Evolutionary conservation across 2,329 filamentous ascomycete species (phyloP).

Genomic region (Xylogone sp.): DNA sequence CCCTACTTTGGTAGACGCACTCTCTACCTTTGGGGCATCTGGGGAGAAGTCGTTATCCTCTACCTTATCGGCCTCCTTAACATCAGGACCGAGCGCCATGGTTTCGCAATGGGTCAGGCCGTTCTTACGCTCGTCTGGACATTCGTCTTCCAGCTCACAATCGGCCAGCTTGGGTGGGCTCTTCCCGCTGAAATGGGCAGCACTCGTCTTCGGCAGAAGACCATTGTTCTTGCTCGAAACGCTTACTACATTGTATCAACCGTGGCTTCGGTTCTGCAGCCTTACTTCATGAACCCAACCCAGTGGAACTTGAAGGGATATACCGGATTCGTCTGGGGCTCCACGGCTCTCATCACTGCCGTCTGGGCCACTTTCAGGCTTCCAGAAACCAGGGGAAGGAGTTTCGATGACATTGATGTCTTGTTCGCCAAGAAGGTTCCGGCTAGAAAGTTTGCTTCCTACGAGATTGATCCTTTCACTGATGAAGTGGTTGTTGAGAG

Average conservation of each 20-base stretch:
- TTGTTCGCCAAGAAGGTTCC: conserved; percentile 33
- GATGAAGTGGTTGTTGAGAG: background rate
- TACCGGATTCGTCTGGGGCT: conserved; percentile 43
- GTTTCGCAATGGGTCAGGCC: conserved; percentile 35
- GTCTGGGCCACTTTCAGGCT: conserved; percentile 47
- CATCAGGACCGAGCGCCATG: conserved; percentile 30
- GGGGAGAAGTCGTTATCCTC: conserved; percentile 34
- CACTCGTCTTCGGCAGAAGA: conserved; percentile 50
- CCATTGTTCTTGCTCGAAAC: conserved; percentile 47
- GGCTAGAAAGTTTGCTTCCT: conserved; percentile 23
- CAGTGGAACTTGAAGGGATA: conserved; percentile 45
- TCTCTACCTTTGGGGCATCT: conserved; percentile 36
- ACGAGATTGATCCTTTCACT: conserved; percentile 1
- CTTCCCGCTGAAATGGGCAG: conserved; percentile 51
- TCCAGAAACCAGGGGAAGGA: conserved; percentile 38
- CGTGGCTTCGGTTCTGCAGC: conserved; percentile 39
- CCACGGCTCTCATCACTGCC: conserved; percentile 39
- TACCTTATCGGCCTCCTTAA: conserved; percentile 40
- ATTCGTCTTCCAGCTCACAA: conserved; percentile 50
- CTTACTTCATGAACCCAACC: conserved; percentile 41
- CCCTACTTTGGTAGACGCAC: conserved; percentile 37
- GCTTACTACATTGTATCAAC: conserved; percentile 47
- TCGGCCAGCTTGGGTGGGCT: conserved; percentile 51
- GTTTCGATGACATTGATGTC: conserved; percentile 41
- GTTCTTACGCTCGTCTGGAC: conserved; percentile 48